Conservation (phyloP, 371 early-diverging fungal genomes). For the Sanchytrium tribonematis region DNA sequence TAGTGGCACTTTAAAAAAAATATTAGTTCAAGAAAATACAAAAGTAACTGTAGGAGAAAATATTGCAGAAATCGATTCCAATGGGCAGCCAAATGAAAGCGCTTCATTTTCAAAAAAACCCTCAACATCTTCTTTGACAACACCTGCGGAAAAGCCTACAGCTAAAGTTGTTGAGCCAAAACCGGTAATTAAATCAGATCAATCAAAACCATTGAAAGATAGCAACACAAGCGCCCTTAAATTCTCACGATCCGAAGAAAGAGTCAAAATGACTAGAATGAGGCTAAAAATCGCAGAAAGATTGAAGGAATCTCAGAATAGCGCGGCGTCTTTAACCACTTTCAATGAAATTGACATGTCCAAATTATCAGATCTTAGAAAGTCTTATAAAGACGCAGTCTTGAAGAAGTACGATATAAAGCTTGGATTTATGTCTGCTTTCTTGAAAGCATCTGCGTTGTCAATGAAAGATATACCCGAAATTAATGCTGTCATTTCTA, state of each 20-base stretch:
- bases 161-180: slow-evolving; percentile 1
- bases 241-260: slow-evolving; percentile 2
- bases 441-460: slow-evolving; percentile 56
- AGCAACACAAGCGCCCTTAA: slow-evolving; percentile 5
- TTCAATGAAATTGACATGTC: slow-evolving; percentile 96
- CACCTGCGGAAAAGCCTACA: slow-evolving; percentile 7
- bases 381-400: slow-evolving; percentile 69
- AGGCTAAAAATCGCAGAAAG: slow-evolving; percentile 68
- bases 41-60: slow-evolving; percentile 70
- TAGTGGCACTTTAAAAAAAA: slow-evolving; percentile 50
- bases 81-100: slow-evolving; percentile 35
- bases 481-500: slow-evolving; percentile 73
- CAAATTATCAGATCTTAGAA: slow-evolving; percentile 57
- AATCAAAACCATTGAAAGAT: not conserved
- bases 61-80: slow-evolving; percentile 53
- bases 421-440: slow-evolving; percentile 91
- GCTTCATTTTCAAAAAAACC: no score
- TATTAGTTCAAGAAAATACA: slow-evolving; percentile 64
- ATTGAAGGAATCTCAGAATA: slow-evolving; percentile 83
- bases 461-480: slow-evolving; percentile 65
- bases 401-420: slow-evolving; percentile 78
- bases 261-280: slow-evolving; percentile 90
- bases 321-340: slow-evolving; percentile 80
- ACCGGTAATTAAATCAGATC: slow-evolving; percentile 5
- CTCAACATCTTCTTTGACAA: slow-evolving; percentile 10